Conservation (phyloP, 208 protist species). For the Trypanosoma conorhini region DNA sequence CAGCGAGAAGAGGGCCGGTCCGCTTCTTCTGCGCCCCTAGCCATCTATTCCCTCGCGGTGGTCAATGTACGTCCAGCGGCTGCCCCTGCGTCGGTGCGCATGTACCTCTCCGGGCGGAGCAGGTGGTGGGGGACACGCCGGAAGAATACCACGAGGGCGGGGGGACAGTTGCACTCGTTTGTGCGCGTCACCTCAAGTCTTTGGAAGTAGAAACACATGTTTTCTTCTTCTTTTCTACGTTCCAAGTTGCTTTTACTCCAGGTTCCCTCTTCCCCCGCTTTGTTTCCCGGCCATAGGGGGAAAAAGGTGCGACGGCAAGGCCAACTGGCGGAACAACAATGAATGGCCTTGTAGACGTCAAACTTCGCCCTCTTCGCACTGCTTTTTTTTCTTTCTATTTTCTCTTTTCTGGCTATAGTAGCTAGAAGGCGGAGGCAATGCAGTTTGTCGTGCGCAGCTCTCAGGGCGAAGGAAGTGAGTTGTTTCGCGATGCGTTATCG, state of each 20-base stretch:
- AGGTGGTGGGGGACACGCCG: no score
- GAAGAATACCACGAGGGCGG: no score
- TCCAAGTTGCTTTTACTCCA: no score
- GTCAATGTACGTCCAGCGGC: no score
- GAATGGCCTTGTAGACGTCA: not conserved
- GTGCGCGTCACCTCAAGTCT: no score
- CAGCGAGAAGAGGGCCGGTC: not conserved
- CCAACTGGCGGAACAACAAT: not conserved
- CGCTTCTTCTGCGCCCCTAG: not conserved
- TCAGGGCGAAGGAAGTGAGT: not conserved
- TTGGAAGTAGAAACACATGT: no score
- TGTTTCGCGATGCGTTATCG: conserved; percentile 32
- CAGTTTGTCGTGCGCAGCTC: conserved; percentile 1
- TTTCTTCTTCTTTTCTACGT: no score
- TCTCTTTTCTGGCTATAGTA: not conserved
- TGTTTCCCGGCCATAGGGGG: not conserved
- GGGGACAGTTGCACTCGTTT: no score
- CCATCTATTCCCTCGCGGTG: no score
- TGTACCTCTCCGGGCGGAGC: no score
- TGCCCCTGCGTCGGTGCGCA: no score
- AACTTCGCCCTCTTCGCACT: not conserved
- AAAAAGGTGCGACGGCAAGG: not conserved
- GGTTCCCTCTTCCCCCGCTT: not conserved
- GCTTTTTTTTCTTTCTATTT: conserved; percentile 12
- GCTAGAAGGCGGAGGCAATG: not conserved